Percentiles rank a stretch among this genome's conserved stretches.
These are phyloP conservation scores for Rauvolfia tetraphylla DNA, from an alignment of 257 asterid species.

Conservation along the genomic window DNA sequence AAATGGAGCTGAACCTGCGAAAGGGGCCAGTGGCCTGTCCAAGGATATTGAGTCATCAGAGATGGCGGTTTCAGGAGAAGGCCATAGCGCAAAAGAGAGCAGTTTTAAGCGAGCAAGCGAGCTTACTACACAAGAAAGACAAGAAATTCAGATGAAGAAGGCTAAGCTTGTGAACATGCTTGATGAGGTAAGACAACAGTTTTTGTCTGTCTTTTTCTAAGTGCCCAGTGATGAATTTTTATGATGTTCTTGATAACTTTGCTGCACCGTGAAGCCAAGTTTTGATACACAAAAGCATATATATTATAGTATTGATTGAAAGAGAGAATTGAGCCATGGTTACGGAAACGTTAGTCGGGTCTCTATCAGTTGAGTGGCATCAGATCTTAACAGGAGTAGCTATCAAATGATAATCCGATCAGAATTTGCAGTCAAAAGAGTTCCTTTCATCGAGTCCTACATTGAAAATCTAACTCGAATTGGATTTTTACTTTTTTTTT, in stretches of 20 bases:
- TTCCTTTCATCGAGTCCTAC: constrained; percentile 24
- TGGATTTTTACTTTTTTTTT: neutral
- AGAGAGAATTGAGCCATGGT: neutral
- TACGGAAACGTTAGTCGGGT: constrained; percentile 16
- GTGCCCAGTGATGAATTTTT: neutral
- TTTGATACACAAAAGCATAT: neutral
- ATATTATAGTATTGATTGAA: neutral
- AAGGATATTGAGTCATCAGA: constrained; percentile 38
- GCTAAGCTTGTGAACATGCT: constrained; percentile 97
- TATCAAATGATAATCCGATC: constrained; percentile 24
- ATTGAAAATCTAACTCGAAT: constrained; percentile 8
- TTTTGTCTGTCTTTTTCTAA: neutral
- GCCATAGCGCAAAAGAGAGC: constrained; percentile 37
- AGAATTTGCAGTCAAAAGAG: constrained; percentile 26
- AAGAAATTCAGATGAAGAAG: constrained; percentile 95
- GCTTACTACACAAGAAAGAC: constrained; percentile 74
- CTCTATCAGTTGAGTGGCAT: constrained; percentile 25
- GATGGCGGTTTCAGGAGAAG: constrained; percentile 24
- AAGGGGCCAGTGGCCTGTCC: constrained; percentile 22
- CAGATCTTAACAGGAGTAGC: constrained; percentile 25
- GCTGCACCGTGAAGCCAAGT: constrained; percentile 14
- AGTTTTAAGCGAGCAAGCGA: constrained; percentile 50
- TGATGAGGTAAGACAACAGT: constrained; percentile 66
- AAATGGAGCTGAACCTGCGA: constrained; percentile 25
- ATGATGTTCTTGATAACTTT: constrained; percentile 1